Conservation (phyloP, 2,329 filamentous ascomycete genomes). For the Fusarium nurragi region DNA sequence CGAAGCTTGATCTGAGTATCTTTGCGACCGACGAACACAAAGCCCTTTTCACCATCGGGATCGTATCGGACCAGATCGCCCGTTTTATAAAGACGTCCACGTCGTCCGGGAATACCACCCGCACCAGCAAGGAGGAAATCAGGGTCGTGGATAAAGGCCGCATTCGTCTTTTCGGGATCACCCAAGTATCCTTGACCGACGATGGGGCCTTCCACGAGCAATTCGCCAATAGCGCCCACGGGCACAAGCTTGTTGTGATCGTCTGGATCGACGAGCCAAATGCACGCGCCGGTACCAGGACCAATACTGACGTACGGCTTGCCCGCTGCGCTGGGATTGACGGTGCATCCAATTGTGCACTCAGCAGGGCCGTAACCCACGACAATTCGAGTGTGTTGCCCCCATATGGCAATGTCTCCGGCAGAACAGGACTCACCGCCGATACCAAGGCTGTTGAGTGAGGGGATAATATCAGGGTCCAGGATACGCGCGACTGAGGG, state of each 20-base stretch:
- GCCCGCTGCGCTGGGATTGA: conserved; percentile 53
- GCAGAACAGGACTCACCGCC: conserved; percentile 64
- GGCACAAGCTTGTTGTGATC: conserved; percentile 59
- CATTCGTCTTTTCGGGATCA: conserved; percentile 65
- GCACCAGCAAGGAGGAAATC: conserved; percentile 59
- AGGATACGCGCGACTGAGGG: conserved; percentile 60
- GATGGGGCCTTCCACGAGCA: conserved; percentile 67
- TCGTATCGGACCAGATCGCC: conserved; percentile 68
- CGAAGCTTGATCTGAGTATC: conserved; percentile 75
- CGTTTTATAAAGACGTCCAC: conserved; percentile 65
- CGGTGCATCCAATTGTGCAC: conserved; percentile 62
- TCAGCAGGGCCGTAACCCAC: conserved; percentile 65
- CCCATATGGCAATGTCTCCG: conserved; percentile 59
- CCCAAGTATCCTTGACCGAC: conserved; percentile 70
- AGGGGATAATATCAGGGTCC: conserved; percentile 56
- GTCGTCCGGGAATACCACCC: conserved; percentile 48
- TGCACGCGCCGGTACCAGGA: conserved; percentile 56
- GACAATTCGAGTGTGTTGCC: conserved; percentile 56
- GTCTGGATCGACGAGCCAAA: conserved; percentile 63
- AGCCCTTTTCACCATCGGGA: conserved; percentile 61
- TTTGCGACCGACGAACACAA: conserved; percentile 69
- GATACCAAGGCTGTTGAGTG: conserved; percentile 58
- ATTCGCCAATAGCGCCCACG: conserved; percentile 60
- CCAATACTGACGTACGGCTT: conserved; percentile 57
- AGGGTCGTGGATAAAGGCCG: conserved; percentile 66